phyloP scores from a whole-genome alignment of 495 filamentous ascomycete genomes.

The Jackrogersella multiformis region DNA sequence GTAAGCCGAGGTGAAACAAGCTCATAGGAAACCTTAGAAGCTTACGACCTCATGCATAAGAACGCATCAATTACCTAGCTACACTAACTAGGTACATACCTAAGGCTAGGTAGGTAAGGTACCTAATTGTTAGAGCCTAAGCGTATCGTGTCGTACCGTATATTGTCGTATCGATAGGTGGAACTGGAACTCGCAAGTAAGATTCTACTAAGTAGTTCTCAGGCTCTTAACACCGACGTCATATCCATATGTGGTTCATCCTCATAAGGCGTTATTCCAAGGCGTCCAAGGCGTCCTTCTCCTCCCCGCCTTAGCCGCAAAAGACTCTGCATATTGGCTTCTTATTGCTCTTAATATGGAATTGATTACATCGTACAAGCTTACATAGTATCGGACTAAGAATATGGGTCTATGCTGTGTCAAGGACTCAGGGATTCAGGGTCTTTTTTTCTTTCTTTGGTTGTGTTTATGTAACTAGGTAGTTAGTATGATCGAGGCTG shows the following conservation, averaged over 20 bases:
- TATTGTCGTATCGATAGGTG: slow-evolving; percentile 16
- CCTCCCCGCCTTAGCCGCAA: slow-evolving; percentile 36
- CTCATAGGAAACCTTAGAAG: slow-evolving; percentile 9
- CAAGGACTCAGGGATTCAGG: too few relatives aligned
- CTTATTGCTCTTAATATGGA: slow-evolving; percentile 33
- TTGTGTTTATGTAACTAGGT: slow-evolving; percentile 17
- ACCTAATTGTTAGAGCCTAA: slow-evolving; percentile 32
- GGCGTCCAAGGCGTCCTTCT: not conserved
- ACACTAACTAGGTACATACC: too few relatives aligned
- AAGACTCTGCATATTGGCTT: slow-evolving; percentile 4
- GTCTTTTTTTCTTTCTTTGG: slow-evolving; percentile 15
- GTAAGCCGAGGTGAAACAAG: slow-evolving; percentile 42
- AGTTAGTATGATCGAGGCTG: slow-evolving; percentile 38
- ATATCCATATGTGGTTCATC: slow-evolving; percentile 28
- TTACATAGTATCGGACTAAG: slow-evolving; percentile 15
- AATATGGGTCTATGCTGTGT: slow-evolving; percentile 19
- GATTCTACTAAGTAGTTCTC: slow-evolving; percentile 13
- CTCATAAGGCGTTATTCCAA: slow-evolving; percentile 10
- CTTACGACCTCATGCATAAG: slow-evolving; percentile 32
- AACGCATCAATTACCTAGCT: slow-evolving; percentile 20
- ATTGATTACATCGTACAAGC: slow-evolving; percentile 25
- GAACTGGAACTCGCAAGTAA: slow-evolving; percentile 14
- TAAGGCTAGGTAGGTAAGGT: too few relatives aligned
- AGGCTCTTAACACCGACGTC: slow-evolving; percentile 26
- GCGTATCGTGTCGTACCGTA: slow-evolving; percentile 3